A percentile compares a stretch with the other conserved stretches of the same genome.
Conservation (phyloP, 1,284 basidiomycete genomes). For the Lignosus rhinocerotis region DNA sequence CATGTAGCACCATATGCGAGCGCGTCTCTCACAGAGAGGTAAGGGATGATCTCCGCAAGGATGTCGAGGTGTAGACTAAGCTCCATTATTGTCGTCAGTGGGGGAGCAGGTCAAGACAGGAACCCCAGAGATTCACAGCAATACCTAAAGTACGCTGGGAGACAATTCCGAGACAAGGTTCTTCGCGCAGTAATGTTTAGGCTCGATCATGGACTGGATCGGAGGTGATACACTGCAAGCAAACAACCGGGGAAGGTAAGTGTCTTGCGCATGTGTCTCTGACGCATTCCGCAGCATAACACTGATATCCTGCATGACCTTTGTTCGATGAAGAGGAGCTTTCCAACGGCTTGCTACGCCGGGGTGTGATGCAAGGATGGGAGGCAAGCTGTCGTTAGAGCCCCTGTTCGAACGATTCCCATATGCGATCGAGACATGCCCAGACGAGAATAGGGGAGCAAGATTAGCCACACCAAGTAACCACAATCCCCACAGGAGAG, state of each 20-base stretch:
- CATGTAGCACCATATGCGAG: conserved; percentile 11
- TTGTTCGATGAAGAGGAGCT: no score
- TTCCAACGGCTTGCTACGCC: no score
- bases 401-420: no score
- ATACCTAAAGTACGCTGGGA: background rate
- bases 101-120: background rate
- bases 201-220: background rate
- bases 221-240: background rate
- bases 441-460: no score
- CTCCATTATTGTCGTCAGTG: background rate
- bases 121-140: background rate
- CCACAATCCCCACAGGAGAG: no score
- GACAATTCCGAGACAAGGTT: background rate
- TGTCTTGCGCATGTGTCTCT: background rate
- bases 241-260: background rate
- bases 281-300: background rate
- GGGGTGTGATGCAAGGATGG: no score
- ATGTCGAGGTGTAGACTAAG: conserved; percentile 13
- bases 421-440: no score
- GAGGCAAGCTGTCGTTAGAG: no score
- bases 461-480: no score
- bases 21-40: conserved; percentile 6
- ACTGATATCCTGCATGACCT: no score
- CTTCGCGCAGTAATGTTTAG: background rate
- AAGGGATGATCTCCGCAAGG: conserved; percentile 8